phyloP scores from a whole-genome alignment of 75 land plant species.

The Pinus taeda region DNA sequence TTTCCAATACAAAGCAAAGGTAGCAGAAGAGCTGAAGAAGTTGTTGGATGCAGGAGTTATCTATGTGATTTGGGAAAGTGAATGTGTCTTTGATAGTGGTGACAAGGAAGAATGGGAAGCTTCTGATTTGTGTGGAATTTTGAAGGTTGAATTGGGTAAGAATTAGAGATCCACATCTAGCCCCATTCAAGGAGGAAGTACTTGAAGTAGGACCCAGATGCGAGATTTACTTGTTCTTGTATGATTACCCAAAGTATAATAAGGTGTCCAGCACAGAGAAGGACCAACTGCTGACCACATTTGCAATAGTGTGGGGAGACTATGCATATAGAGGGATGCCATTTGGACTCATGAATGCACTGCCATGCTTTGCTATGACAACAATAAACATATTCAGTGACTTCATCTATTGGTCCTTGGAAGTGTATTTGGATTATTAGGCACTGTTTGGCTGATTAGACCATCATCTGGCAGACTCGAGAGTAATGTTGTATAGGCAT shows the following conservation, averaged over 20 bases:
- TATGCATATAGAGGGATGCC: background rate
- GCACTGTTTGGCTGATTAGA: background rate
- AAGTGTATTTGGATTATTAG: background rate
- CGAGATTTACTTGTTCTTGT: background rate
- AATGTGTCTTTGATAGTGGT: slow-evolving; percentile 6
- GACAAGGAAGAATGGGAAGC: background rate
- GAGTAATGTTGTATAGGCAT: background rate
- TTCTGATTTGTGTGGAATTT: background rate
- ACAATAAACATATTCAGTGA: background rate
- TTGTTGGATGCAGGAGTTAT: background rate
- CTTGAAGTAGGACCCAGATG: background rate
- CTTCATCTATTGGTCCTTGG: background rate
- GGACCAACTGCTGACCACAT: background rate
- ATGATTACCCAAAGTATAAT: background rate
- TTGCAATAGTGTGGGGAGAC: background rate
- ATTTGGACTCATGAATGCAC: background rate
- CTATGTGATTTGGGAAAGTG: background rate
- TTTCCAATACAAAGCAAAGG: background rate
- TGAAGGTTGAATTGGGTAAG: background rate
- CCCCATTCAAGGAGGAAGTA: slow-evolving; percentile 10
- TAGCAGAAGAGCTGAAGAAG: background rate
- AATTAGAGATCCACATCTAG: background rate
- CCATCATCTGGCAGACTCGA: background rate
- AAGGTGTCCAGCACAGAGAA: background rate
- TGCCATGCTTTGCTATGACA: background rate